Evolutionary conservation across 176 grass and related monocot species (phyloP).

Genomic region (Hordeum vulgare): MorexV3_pseudomolecules_assembly NC_058522.1:449278169-449278668

Average conservation of each 20-base stretch:
- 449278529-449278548: not conserved
- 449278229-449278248: not conserved
- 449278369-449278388: constrained; percentile 6
- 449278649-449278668: constrained; percentile 56
- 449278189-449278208: not conserved
- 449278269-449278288: not conserved
- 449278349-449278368: not conserved
- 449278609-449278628: constrained; percentile 44
- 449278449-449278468: constrained; percentile 71
- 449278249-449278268: constrained; percentile 16
- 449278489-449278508: constrained; percentile 36
- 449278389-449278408: constrained; percentile 76
- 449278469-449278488: constrained; percentile 98
- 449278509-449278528: not conserved
- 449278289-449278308: not conserved
- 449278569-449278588: constrained; percentile 27
- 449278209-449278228: not conserved
- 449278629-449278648: constrained; percentile 70
- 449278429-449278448: constrained; percentile 57
- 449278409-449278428: constrained; percentile 66
- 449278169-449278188: not conserved
- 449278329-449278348: not conserved
- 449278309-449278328: not conserved
- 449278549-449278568: constrained; percentile 12
- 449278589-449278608: constrained; percentile 90